Conservation (phyloP, 805 yeast genomes). For the Pichia phayaonensis region DNA sequence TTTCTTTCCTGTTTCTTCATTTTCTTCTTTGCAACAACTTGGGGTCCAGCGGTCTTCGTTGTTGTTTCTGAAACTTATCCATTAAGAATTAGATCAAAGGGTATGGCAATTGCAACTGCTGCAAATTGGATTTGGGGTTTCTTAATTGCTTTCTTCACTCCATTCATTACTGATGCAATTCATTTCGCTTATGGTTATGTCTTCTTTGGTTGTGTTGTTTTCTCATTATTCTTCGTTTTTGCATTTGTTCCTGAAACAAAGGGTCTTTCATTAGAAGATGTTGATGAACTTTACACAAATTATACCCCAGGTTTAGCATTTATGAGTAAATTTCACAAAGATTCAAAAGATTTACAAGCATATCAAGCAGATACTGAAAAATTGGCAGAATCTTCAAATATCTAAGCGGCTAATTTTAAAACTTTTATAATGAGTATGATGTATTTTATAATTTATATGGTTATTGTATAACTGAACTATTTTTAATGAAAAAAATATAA, state of each 20-base stretch:
- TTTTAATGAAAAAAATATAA: background rate
- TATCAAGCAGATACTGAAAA: background rate
- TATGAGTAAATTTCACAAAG: conserved; percentile 20
- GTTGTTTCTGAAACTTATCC: conserved; percentile 65
- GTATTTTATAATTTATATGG: background rate
- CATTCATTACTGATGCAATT: conserved; percentile 46
- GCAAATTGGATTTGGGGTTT: conserved; percentile 61
- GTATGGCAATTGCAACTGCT: conserved; percentile 58
- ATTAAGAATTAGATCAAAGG: conserved; percentile 52
- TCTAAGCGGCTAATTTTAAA: background rate
- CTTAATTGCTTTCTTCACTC: conserved; percentile 50
- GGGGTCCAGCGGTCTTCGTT: conserved; percentile 67
- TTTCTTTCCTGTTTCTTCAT: conserved; percentile 57
- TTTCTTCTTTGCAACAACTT: conserved; percentile 62
- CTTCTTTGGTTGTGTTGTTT: conserved; percentile 47
- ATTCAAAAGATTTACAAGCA: background rate
- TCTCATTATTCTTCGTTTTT: conserved; percentile 46
- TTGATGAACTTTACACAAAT: conserved; percentile 40
- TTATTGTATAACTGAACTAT: background rate
- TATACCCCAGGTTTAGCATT: conserved; percentile 29
- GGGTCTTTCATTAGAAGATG: conserved; percentile 50
- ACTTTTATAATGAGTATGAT: background rate
- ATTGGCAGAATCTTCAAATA: background rate
- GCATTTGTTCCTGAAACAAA: conserved; percentile 49
- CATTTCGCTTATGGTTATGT: conserved; percentile 53